Evolutionary conservation across 1,284 basidiomycete species (phyloP).

Genomic region (Ganoderma leucocontextum): DNA sequence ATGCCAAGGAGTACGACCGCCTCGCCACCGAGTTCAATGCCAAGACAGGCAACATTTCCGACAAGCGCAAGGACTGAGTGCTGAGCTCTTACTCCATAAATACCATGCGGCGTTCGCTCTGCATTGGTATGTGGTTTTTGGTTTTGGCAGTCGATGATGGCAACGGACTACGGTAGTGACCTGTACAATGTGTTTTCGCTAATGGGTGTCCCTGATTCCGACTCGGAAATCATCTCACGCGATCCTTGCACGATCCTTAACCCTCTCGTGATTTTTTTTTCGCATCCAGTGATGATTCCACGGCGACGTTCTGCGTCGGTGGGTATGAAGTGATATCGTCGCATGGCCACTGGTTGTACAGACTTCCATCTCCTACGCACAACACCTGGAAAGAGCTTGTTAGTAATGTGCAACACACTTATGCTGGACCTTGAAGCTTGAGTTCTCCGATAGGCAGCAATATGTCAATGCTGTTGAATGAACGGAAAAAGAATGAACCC

Average conservation of each 20-base stretch:
- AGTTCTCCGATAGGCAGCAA: no score
- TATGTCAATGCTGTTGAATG: no score
- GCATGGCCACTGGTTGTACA: background rate
- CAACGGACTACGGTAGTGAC: background rate
- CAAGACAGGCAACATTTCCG: constrained; percentile 62
- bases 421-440: no score
- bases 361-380: no score
- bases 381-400: no score
- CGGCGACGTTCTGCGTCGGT: no score
- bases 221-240: background rate
- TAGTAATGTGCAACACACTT: no score
- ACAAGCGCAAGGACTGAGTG: constrained; percentile 55
- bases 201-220: background rate
- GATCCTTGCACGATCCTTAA: background rate
- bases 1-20: constrained; percentile 82
- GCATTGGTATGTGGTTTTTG: background rate
- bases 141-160: background rate
- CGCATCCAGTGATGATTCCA: background rate
- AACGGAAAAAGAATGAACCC: constrained; percentile 11
- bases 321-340: background rate
- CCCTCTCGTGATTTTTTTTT: background rate
- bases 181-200: background rate
- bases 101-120: background rate
- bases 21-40: constrained; percentile 82
- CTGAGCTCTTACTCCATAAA: background rate